phyloP scores from a whole-genome alignment of 2,329 filamentous ascomycete genomes.

The Elsinoe arachidis region DNA sequence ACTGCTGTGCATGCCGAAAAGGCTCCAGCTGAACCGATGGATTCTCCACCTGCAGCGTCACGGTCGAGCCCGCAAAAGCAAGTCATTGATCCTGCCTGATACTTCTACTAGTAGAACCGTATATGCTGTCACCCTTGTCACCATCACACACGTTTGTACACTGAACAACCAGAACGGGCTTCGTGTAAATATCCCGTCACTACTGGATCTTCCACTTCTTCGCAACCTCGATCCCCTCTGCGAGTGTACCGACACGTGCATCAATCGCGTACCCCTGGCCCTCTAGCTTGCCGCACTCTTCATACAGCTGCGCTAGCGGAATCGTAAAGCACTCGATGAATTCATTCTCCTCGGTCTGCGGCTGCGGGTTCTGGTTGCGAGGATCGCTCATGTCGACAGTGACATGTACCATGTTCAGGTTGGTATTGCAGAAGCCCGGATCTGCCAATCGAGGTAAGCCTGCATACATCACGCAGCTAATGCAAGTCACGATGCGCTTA shows the following conservation, averaged over 20 bases:
- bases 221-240: constrained; percentile 68
- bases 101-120: constrained; percentile 5
- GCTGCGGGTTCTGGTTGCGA: constrained; percentile 47
- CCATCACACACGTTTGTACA: background rate
- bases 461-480: constrained; percentile 22
- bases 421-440: constrained; percentile 52
- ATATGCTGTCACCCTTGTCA: constrained; percentile 2
- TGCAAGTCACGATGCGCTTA: constrained; percentile 39
- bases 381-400: constrained; percentile 43
- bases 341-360: constrained; percentile 53
- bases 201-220: constrained; percentile 38
- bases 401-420: constrained; percentile 46
- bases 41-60: background rate
- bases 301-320: constrained; percentile 48
- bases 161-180: constrained; percentile 4
- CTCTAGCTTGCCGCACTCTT: constrained; percentile 56
- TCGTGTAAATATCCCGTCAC: background rate
- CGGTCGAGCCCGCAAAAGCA: constrained; percentile 1
- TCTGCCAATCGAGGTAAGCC: constrained; percentile 53
- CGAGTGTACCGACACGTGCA: constrained; percentile 66
- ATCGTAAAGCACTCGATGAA: constrained; percentile 53
- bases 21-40: background rate
- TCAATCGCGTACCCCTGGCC: constrained; percentile 68
- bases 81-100: background rate
- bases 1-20: constrained; percentile 3